Percentiles rank a stretch among this genome's conserved stretches.
phyloP scores from a whole-genome alignment of 257 asterid species.

The Ocimum tenuiflorum region DNA sequence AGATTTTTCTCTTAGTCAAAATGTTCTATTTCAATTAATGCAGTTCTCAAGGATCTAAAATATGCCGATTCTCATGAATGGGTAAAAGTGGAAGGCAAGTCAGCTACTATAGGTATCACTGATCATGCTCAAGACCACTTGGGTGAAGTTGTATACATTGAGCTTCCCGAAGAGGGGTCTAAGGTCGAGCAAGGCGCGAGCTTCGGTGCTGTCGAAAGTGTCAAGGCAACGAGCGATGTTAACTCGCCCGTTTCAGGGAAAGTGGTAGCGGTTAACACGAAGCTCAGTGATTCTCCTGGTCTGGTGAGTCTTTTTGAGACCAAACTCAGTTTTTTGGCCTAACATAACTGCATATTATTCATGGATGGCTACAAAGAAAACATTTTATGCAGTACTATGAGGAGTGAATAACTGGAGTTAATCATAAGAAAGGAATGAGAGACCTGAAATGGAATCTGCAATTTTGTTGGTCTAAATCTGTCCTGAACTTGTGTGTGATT shows the following conservation, averaged over 20 bases:
- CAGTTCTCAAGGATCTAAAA: conserved; percentile 79
- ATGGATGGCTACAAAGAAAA: neutral
- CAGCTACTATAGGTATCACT: conserved; percentile 82
- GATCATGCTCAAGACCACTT: conserved; percentile 93
- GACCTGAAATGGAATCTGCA: neutral
- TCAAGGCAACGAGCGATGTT: conserved; percentile 86
- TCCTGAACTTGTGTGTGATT: neutral
- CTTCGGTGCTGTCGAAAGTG: conserved; percentile 98
- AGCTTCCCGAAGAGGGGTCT: conserved; percentile 71
- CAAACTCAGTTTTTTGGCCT: neutral
- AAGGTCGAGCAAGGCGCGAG: conserved; percentile 62
- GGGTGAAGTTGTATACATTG: conserved; percentile 93
- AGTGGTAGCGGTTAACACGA: conserved; percentile 63
- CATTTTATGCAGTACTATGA: neutral
- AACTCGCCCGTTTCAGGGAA: conserved; percentile 92
- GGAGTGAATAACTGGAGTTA: no score
- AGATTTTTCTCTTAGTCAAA: neutral
- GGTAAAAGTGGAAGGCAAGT: conserved; percentile 75
- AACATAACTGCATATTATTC: neutral
- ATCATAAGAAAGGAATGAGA: neutral
- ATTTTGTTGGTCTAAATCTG: neutral
- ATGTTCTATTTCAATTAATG: conserved; percentile 17
- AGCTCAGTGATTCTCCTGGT: conserved; percentile 70
- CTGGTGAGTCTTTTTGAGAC: conserved; percentile 49
- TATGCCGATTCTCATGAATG: conserved; percentile 92